Base-by-base conservation (phyloP, 495 filamentous ascomycete species). In the Sabuloglossum arenarium region DNA sequence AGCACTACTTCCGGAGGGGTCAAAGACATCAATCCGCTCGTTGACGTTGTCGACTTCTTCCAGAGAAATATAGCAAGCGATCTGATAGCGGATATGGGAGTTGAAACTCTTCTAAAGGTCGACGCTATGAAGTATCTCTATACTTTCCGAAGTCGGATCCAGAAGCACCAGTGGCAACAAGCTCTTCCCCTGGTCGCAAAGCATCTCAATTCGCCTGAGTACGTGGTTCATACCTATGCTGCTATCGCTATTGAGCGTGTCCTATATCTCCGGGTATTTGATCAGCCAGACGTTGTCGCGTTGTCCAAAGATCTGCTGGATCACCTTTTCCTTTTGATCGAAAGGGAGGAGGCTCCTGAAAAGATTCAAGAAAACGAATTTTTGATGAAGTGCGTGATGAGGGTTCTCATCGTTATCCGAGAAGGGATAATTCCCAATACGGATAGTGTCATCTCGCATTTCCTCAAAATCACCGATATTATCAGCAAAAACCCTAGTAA, bases 291-390 rank as follows among this genome's bases (percentile, higher is more conserved):
- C 54, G 83, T 99, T 30, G 75, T 80, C 37, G 80, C 80, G 0
- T 80, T 89, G 62, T 79, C 91, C 21, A 87, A 86, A 64, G 85
- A 91, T 59, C 75, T 99, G 14, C 69, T 97, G 30, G 75, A 88
- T 58, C 91, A 97, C 62, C 78, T 97, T n/a, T 97, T 99, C 72
- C 77, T 76, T 45, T 71, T 99, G 16, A 86, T 99, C 56, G 80
- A 90, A 60, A 82, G 80, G 58, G 80, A 94, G 59, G 69, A 73
- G 0, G 80, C 81, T 10, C 83, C 93, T 23, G 79, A 90, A 60
- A 97, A 96, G 74, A 79, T 97, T 57, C 91, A 97, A 65, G 93
- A 99, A 68, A 97, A 99, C 63, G 93, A 99, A 65, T 99, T 95
- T 66, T 69, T 99, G 59, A 96, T 99, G 88, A 82, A 84, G 55